Percentiles rank a stretch among this genome's conserved stretches.
Conservation (phyloP, 2,329 filamentous ascomycete genomes). For the Coniella vitis region DNA sequence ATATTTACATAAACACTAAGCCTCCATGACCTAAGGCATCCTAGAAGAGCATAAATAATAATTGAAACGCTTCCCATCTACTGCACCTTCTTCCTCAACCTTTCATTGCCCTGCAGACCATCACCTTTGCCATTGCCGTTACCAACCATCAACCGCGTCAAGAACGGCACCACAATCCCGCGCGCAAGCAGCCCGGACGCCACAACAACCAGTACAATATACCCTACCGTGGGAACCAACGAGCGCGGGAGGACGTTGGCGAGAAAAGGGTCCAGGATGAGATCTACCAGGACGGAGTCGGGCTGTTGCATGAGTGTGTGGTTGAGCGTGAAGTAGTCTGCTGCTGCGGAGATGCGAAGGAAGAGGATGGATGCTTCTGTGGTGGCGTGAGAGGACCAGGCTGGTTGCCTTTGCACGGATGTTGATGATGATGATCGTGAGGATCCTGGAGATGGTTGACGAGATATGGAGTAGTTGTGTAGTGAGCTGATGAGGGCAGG, state of each 20-base stretch:
- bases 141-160: slow-evolving; percentile 19
- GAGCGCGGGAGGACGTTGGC: slow-evolving; percentile 74
- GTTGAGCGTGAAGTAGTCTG: slow-evolving; percentile 79
- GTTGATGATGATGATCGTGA: neutral
- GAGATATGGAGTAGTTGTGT: slow-evolving; percentile 50
- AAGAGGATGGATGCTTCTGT: slow-evolving; percentile 52
- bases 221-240: slow-evolving; percentile 63
- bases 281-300: slow-evolving; percentile 68
- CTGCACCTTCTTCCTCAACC: slow-evolving; percentile 33
- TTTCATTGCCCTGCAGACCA: slow-evolving; percentile 16
- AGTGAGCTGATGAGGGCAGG: slow-evolving; percentile 60
- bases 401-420: neutral
- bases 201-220: slow-evolving; percentile 57
- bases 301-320: slow-evolving; percentile 66
- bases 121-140: slow-evolving; percentile 2
- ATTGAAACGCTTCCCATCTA: no score
- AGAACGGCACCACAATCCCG: slow-evolving; percentile 25
- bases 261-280: slow-evolving; percentile 81
- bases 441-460: slow-evolving; percentile 26
- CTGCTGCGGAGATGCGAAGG: slow-evolving; percentile 66
- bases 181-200: slow-evolving; percentile 37
- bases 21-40: no score
- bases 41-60: no score
- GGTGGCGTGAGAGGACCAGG: slow-evolving; percentile 1
- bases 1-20: no score